Base-by-base conservation (phyloP, 495 filamentous ascomycete species). In the Daldinia grandis region DNA sequence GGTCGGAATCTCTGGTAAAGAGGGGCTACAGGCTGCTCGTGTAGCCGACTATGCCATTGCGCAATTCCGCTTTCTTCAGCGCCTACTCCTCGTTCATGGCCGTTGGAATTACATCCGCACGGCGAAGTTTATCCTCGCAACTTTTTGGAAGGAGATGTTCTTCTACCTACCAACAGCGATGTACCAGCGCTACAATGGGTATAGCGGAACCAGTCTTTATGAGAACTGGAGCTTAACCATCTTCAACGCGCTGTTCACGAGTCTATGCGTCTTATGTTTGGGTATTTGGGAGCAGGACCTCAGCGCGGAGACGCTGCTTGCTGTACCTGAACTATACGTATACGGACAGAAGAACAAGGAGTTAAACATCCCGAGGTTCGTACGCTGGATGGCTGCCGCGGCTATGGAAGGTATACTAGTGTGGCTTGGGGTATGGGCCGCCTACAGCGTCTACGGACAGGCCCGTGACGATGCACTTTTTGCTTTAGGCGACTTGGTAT, bases 81-180 rank as follows among this genome's bases (percentile, higher is more conserved):
- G 93, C 66, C 81, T 97, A n/a, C 85, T 97, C 27, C 87, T 97
- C 5, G 93, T 97, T 19, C 94, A 97, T 74, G 94, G 94, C 38
- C 88, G 94, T 12, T 97, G 94, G 94, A 95, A 96, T 76, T 97
- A 97, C 74, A 86, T 93, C 68, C 86, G 94, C n/a, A 92, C 90
- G 3, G 94, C 89, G 81, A 94, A 94, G 76, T 97, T 97, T 78
- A 93, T 92, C 3, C 86, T 96, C 1, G 91, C 89, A 14, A 96
- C 93, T 1, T 96, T 96, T 77, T 97, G 93, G 92, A 96, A 96
- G 71, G 85, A 87, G 56, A 79, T 86, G 55, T 76, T 85, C 53
- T 97, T 97, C 80, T 97, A 96, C 80, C 84, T 97, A 17, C 91
- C 92, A 2, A 93, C 96, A 78, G 93, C 94, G 5, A 86, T 95